A percentile compares a stretch with the other conserved stretches of the same genome.
phyloP scores from a whole-genome alignment of 2,329 filamentous ascomycete genomes.

The Esteya vermicola region DNA sequence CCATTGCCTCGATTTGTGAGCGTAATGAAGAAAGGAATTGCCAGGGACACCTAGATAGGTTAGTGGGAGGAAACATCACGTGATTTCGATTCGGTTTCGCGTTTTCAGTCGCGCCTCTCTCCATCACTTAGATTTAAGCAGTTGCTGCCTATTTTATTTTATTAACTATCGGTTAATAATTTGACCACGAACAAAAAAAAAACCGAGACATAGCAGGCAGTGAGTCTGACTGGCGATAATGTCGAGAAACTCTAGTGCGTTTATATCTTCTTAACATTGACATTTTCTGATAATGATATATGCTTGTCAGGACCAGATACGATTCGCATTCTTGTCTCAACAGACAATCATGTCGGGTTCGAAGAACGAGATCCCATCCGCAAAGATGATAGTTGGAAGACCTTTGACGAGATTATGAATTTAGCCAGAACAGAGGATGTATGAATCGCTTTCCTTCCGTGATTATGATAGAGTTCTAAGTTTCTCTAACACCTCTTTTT shows the following conservation, averaged over 20 bases:
- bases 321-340: constrained; percentile 85
- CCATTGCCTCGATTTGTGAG: background rate
- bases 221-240: constrained; percentile 7
- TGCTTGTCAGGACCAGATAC: constrained; percentile 54
- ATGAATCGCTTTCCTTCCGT: constrained; percentile 7
- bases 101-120: too few species aligned
- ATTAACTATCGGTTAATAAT: too few species aligned
- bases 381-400: constrained; percentile 94
- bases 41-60: background rate
- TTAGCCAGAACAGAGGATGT: constrained; percentile 74
- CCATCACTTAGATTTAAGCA: too few species aligned
- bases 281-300: background rate
- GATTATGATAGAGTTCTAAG: too few species aligned
- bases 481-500: background rate
- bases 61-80: constrained; percentile 3
- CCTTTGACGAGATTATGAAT: constrained; percentile 90
- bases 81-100: constrained; percentile 10
- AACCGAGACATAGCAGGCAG: too few species aligned
- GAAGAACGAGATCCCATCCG: constrained; percentile 85
- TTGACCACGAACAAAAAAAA: background rate
- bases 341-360: constrained; percentile 96
- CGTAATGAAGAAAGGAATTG: background rate
- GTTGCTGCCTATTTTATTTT: too few species aligned
- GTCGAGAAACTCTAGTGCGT: constrained; percentile 13
- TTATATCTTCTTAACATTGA: background rate